Evolutionary conservation across 352 stramenopile species (phyloP), one percentile per base, ranked within the genome.

Genomic region (Peronospora belbahrii): DNA sequence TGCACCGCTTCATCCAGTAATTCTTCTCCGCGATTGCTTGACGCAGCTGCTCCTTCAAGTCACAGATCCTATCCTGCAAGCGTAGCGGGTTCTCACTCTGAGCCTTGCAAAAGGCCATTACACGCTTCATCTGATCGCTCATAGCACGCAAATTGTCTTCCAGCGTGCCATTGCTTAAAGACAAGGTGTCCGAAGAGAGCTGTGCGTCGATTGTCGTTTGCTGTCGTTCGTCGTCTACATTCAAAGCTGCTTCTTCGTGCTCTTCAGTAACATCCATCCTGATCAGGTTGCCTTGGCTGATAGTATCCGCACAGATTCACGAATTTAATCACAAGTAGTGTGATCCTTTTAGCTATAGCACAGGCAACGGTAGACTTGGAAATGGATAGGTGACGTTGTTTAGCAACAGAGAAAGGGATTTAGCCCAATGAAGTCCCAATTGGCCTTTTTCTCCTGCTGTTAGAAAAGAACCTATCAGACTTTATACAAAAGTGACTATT

Each of bases 1-100:
- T 80, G 59, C 77, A 89, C 15, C 77, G 75, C 53, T 88, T 86
- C 70, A 90, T 87, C 82, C 82, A 94, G 61, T 94, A 91, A 52
- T 94, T 90, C 60, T 94, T 94, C 65, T 94, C 82, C 9, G 71
- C 67, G 35, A 89, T 67, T 20, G 70, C 79, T 48, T 77, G 65
- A 10, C 75, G 70, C 20, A 94, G 67, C 57, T 90, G 71, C 42
- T 90, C 72, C 59, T 88, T 55, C 30, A 94, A 65, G 43, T 88
- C 74, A 33, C 71, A 65, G 52, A 94, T 83, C 69, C 85, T 86
- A 42, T 67, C 65, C 38, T 90, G 74, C 55, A 94, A 37, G 0
- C 69, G 71, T 43, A 87, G 56, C 31, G 81, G 75, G 33, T 74
- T 89, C 54, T 91, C 70, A 30, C 70, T 50, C 47, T 90, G 76